Evolutionary conservation across 2,329 filamentous ascomycete genomes (phyloP).

Genomic region (Blastomyces silverae): DNA sequence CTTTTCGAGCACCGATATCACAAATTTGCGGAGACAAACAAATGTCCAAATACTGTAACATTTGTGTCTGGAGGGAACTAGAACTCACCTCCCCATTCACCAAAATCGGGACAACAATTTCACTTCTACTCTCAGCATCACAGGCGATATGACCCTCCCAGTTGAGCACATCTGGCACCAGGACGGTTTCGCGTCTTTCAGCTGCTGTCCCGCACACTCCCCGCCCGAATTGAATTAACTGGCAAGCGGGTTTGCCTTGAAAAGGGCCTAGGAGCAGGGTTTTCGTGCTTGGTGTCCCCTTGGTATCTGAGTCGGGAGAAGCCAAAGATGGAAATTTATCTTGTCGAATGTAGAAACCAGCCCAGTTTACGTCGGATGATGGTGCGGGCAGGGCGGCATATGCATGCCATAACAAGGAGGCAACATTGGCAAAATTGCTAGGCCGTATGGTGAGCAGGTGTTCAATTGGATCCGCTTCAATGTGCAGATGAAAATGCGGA

Average conservation of each 20-base stretch:
- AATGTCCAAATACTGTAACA: not conserved
- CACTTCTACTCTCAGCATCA: constrained; percentile 44
- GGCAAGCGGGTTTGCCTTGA: constrained; percentile 45
- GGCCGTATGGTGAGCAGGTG: not conserved
- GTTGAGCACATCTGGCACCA: constrained; percentile 40
- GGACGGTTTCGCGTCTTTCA: constrained; percentile 33
- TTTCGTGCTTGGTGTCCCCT: constrained; percentile 20
- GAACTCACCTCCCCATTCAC: constrained; percentile 35
- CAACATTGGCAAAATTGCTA: constrained; percentile 44
- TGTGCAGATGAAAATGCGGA: not conserved
- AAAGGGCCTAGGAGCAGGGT: constrained; percentile 43
- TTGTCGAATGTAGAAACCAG: constrained; percentile 43
- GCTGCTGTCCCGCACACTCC: constrained; percentile 45
- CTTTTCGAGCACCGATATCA: not conserved
- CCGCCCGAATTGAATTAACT: constrained; percentile 41
- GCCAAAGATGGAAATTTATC: constrained; percentile 37
- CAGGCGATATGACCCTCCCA: constrained; percentile 48
- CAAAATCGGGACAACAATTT: constrained; percentile 46
- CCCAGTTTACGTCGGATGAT: constrained; percentile 44
- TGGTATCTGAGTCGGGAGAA: constrained; percentile 19
- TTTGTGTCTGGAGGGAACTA: constrained; percentile 1
- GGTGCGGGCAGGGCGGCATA: constrained; percentile 41
- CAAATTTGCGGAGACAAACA: not conserved
- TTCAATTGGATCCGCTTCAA: not conserved
- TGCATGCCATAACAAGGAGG: constrained; percentile 46